A percentile compares a stretch with the other conserved stretches of the same genome.
Evolutionary conservation across 306 rosid genomes (phyloP).

Genomic region (Glycine tomentella): DNA sequence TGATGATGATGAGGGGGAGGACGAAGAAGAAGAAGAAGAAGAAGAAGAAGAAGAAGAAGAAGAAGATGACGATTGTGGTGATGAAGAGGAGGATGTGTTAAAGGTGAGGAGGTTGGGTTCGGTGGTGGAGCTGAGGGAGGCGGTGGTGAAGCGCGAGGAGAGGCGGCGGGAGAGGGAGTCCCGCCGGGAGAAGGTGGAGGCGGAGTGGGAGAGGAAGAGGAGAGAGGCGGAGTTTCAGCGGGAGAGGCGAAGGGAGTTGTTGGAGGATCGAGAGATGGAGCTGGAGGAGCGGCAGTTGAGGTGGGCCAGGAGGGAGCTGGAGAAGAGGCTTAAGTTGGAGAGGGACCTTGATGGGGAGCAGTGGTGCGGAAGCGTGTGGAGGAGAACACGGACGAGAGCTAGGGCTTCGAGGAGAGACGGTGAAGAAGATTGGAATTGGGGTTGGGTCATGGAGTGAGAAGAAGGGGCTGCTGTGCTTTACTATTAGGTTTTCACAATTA

Average conservation of each 20-base stretch:
- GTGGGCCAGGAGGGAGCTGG: conserved; percentile 64
- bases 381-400: too few relatives aligned
- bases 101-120: conserved; percentile 58
- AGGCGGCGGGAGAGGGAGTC: conserved; percentile 75
- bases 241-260: conserved; percentile 61
- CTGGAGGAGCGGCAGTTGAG: conserved; percentile 65
- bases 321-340: conserved; percentile 67
- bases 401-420: too few relatives aligned
- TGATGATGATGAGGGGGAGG: too few relatives aligned
- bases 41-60: too few relatives aligned
- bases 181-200: conserved; percentile 60
- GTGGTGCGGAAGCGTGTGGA: too few relatives aligned
- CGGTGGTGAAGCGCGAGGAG: conserved; percentile 77
- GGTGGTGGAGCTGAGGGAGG: conserved; percentile 63
- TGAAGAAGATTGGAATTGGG: too few relatives aligned
- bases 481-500: too few relatives aligned
- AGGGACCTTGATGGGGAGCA: conserved; percentile 59
- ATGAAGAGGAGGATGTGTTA: too few relatives aligned
- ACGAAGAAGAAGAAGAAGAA: too few relatives aligned
- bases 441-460: too few relatives aligned
- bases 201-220: conserved; percentile 56
- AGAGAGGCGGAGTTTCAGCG: conserved; percentile 57
- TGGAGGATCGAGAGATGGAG: conserved; percentile 62
- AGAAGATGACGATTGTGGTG: too few relatives aligned
- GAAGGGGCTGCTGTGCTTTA: too few relatives aligned